Evolutionary conservation across 139 green algal species (phyloP).

Genomic region (Coccomyxa sp.): DNA sequence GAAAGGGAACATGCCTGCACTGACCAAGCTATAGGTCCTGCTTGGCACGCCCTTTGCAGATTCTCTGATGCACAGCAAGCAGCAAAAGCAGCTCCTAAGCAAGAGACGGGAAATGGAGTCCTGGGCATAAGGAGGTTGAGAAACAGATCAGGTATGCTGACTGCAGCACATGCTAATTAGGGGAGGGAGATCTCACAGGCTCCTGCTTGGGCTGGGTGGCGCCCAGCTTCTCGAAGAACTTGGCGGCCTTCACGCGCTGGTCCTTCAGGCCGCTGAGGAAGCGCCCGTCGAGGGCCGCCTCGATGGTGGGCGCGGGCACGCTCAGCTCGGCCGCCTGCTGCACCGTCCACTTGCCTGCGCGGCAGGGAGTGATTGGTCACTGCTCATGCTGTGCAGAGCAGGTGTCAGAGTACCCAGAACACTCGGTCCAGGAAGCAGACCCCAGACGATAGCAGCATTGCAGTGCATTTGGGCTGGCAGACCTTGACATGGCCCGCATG

Average conservation of each 20-base stretch:
- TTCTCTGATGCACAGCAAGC: no score
- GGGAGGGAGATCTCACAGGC: not conserved
- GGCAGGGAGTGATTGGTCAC: not conserved
- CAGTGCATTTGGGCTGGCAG: no score
- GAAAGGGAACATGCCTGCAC: not conserved
- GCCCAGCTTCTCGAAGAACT: slow-evolving; percentile 40
- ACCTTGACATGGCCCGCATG: no score
- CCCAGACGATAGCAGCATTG: no score
- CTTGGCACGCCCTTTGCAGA: no score
- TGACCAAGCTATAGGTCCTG: not conserved
- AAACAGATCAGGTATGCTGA: not conserved
- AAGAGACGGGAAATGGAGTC: no score
- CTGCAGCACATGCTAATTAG: not conserved
- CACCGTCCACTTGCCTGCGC: slow-evolving; percentile 97
- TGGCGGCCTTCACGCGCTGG: slow-evolving; percentile 77
- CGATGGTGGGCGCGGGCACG: slow-evolving; percentile 92
- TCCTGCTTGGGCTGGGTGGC: not conserved
- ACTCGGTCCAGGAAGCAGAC: no score
- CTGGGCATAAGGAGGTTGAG: not conserved
- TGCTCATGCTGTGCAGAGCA: not conserved
- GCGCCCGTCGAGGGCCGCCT: slow-evolving; percentile 85
- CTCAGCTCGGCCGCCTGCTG: slow-evolving; percentile 96
- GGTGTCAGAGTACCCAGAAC: not conserved
- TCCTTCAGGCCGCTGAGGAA: slow-evolving; percentile 91
- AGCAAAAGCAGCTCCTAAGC: no score